Evolutionary conservation across 768 basidiomycete species (phyloP), one percentile per base, ranked within the genome.

Genomic region (Boletellus ananiceps): DNA sequence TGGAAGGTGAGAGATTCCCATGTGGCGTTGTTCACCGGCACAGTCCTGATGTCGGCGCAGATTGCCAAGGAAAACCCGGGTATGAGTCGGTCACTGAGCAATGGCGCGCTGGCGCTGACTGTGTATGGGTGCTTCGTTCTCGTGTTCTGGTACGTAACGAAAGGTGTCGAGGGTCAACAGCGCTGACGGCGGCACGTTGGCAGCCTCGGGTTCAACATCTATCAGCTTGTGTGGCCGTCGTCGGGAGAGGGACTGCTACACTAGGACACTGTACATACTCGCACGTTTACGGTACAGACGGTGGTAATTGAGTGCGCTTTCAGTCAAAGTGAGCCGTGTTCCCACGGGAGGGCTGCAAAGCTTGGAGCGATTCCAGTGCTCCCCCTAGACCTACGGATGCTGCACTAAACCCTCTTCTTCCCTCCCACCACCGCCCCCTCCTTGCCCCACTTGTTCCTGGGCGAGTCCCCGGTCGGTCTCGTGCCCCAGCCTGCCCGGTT

Each of bases 161-260:
- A 8, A 27, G 11, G 5, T 21, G 23, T n/a, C 32, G 19, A 25
- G 12, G 21, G 16, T 3, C 33, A 41, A 27, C 32, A 2, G n/a
- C 7, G 38, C 53, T 54, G 40, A 59, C 53, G 60, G 36, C 1
- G 12, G 18, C 23, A 25, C 8, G 8, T 29, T 29, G 29, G 11
- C 63, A 93, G 91, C 63, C 71, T 93, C 56, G 79, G 80, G 49
- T 93, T 82, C 67, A 91, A 92, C 62, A 80, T 92, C 44, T 88
- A 90, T 61, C 72, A 80, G 51, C 73, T 87, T 11, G 50, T 80
- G 23, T 58, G 79, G 44, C 69, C 74, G 3, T 5, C 49, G 40
- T 21, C 47, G 46, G 46, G 16, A 21, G 19, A 40, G 1, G 50
- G 53, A 29, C 25, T 54, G 12, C 34, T 31, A 8, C 32, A 23